Percentiles rank a stretch among this genome's conserved stretches.
Evolutionary conservation across 192 early-diverging fungal genomes (phyloP).

Genomic region (Linnemannia elongata): DNA sequence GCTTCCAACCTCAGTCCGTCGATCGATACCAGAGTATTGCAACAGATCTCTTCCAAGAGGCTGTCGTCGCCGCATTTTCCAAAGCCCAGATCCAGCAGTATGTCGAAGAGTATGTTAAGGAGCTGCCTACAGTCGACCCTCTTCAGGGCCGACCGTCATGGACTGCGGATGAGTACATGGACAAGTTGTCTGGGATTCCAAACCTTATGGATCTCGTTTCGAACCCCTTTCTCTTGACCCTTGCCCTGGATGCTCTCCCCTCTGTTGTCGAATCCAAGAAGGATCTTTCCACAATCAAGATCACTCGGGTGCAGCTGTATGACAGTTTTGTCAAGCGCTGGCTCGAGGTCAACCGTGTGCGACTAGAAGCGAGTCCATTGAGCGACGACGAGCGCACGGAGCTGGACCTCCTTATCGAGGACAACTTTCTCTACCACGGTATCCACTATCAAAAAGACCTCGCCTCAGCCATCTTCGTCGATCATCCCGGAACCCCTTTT

Average conservation of each 20-base stretch:
- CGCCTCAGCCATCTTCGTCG: background rate
- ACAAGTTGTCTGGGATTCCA: too few species aligned
- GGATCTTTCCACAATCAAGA: background rate
- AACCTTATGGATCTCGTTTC: too few species aligned
- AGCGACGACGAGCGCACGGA: background rate
- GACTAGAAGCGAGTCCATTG: background rate
- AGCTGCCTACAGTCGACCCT: too few species aligned
- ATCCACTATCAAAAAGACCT: background rate
- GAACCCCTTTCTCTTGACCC: too few species aligned
- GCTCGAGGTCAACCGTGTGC: background rate
- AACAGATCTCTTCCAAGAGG: too few species aligned
- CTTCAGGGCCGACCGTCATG: too few species aligned
- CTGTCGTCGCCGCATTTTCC: too few species aligned
- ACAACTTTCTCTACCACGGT: background rate
- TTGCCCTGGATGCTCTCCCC: background rate
- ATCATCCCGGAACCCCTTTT: background rate
- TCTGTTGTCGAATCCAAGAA: background rate
- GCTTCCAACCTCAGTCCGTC: background rate
- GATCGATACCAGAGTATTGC: too few species aligned
- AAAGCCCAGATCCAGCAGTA: too few species aligned
- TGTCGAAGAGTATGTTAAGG: too few species aligned
- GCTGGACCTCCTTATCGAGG: background rate
- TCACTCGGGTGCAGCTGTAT: background rate
- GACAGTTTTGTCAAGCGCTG: slow-evolving; percentile 3
- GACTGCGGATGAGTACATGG: too few species aligned